Base-by-base conservation (phyloP, 306 rosid genomes). In the Dryas drummondii region DNA sequence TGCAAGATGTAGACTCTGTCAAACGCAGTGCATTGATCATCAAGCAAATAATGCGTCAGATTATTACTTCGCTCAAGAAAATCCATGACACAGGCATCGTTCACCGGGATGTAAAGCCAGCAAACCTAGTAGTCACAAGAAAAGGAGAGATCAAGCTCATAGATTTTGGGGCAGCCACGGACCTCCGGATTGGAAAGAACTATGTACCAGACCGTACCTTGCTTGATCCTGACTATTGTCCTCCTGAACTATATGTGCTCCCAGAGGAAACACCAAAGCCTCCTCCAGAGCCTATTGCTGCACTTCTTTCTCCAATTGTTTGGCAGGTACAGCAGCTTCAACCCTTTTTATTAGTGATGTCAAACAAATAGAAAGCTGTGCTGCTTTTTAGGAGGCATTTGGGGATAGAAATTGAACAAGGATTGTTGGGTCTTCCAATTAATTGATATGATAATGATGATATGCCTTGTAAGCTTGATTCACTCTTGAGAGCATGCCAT, bases 181-280 rank as follows among this genome's bases (percentile, higher is more conserved):
- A 92, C 81, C 91, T 94, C 59, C 86, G 99, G 63, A 92, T 94
- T 10, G 97, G 99, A 66, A 94, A 91, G 90, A 94, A 94, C 85
- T 94, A 90, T 52, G 82, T 84, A 37, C 97, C 97, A 4, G 68
- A 87, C 74, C 83, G 80, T 40, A 77, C 87, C 68, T 82, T 94
- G 77, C 86, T 94, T 64, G 99, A 94, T 84, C 99, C 99, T 0
- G 88, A 89, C 53, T 94, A 80, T 80, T 92, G 97, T 61, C 99
- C 99, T 58, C 97, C 97, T 15, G 99, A 94, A 72, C 76, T 92
- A 12, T 94, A 85, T 53, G 97, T 92, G 42, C 87, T 94, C 76
- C 98, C 94, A 8, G 91, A 91, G 86, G 96, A 91, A 86, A 94
- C 98, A 62, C 97, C 98, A 15, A 88, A 85, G 73, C 97, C 97